Percentiles rank a stretch among this genome's conserved stretches.
Conservation (phyloP, 306 rosid species). For the Castanospermum australe region DNA sequence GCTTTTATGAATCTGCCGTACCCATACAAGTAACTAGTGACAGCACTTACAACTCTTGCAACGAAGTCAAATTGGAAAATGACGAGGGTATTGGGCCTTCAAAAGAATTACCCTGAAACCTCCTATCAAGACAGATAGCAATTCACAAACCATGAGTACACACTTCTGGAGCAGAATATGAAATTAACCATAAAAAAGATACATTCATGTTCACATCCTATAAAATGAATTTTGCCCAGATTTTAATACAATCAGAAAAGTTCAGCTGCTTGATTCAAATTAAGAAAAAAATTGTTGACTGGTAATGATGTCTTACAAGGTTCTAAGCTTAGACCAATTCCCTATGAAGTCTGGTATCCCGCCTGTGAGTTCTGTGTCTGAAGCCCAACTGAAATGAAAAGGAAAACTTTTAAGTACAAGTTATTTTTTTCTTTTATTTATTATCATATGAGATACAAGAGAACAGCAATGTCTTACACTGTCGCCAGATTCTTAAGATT, state of each 20-base stretch:
- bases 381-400: constrained; percentile 64
- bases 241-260: neutral
- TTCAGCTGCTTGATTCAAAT: neutral
- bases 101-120: constrained; percentile 83
- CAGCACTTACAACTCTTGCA: constrained; percentile 62
- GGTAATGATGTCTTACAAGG: constrained; percentile 56
- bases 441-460: neutral
- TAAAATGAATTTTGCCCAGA: neutral
- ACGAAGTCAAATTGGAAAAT: constrained; percentile 66
- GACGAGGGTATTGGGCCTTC: constrained; percentile 66
- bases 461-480: constrained; percentile 51
- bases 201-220: neutral
- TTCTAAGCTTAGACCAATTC: constrained; percentile 54
- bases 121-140: constrained; percentile 46
- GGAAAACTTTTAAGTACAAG: constrained; percentile 2
- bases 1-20: neutral
- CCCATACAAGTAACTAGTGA: neutral
- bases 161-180: neutral
- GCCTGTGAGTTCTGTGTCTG: constrained; percentile 62
- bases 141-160: constrained; percentile 5
- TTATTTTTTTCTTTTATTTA: neutral
- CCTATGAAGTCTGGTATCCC: constrained; percentile 78
- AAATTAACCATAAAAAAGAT: neutral
- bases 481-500: constrained; percentile 40
- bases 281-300: neutral